phyloP scores from a whole-genome alignment of 2,329 filamentous ascomycete genomes.

The Immersiporthe knoxdaviesiana region DNA sequence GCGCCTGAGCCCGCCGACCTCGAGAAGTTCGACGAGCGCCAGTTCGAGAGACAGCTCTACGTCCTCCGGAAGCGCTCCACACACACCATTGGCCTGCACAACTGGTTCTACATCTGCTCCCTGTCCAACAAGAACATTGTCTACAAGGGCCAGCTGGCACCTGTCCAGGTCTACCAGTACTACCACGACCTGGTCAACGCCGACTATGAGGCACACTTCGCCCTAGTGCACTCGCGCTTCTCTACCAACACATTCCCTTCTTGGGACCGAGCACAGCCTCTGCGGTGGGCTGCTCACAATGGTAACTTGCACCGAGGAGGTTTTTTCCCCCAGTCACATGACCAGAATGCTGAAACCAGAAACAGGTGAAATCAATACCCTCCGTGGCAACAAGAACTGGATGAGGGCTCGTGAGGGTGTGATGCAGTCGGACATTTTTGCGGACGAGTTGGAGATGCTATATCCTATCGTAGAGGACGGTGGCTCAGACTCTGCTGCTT shows the following conservation, averaged over 20 bases:
- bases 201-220: constrained; percentile 96
- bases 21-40: constrained; percentile 78
- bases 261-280: constrained; percentile 95
- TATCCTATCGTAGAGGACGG: constrained; percentile 97
- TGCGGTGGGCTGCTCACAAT: constrained; percentile 97
- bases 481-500: constrained; percentile 94
- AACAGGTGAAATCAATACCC: constrained; percentile 86
- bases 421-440: constrained; percentile 90
- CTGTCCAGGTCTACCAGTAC: constrained; percentile 95
- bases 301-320: constrained; percentile 53
- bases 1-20: constrained; percentile 78
- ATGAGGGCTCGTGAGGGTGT: constrained; percentile 97
- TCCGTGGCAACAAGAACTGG: constrained; percentile 99
- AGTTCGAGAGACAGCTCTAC: constrained; percentile 92
- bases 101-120: constrained; percentile 99
- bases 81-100: constrained; percentile 91
- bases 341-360: constrained; percentile 31
- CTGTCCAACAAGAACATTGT: constrained; percentile 98
- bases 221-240: constrained; percentile 94
- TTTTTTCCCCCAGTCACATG: background rate
- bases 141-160: constrained; percentile 95
- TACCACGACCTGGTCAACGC: constrained; percentile 97
- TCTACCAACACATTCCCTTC: constrained; percentile 98
- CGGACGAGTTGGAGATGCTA: constrained; percentile 84
- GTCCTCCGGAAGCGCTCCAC: constrained; percentile 93